These are phyloP conservation scores for Fusarium nodosum DNA, from an alignment of 2,329 filamentous ascomycete species.

Conservation along the genomic window DNA sequence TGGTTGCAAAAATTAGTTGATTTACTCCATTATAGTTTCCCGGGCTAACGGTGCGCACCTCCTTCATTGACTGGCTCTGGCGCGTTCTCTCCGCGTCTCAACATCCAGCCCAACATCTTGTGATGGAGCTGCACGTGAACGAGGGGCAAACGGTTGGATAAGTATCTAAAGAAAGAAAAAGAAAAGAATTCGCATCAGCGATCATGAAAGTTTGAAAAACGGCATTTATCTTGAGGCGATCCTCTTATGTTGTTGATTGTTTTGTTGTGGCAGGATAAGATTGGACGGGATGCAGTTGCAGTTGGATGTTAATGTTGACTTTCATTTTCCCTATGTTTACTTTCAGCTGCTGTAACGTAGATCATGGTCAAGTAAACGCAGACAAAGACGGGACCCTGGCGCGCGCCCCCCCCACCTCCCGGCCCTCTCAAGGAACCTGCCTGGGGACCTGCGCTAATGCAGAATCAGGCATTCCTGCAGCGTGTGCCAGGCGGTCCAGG, in stretches of 20 bases:
- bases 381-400: conserved; percentile 14
- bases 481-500: conserved; percentile 16
- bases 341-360: conserved; percentile 27
- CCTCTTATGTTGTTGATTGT: conserved; percentile 15
- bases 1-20: conserved; percentile 33
- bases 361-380: conserved; percentile 24
- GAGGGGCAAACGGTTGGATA: conserved; percentile 3
- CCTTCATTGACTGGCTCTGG: conserved; percentile 51
- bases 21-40: not conserved
- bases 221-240: conserved; percentile 32
- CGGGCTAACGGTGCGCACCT: conserved; percentile 44
- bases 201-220: conserved; percentile 23
- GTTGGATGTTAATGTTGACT: conserved; percentile 39
- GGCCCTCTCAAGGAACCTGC: not conserved
- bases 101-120: conserved; percentile 71
- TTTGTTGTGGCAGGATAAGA: conserved; percentile 31
- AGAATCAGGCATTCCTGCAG: conserved; percentile 51
- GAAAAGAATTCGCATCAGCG: conserved; percentile 24
- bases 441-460: conserved; percentile 18
- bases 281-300: conserved; percentile 17
- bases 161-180: not conserved
- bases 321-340: conserved; percentile 40
- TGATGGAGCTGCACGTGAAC: conserved; percentile 20
- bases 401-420: conserved; percentile 13
- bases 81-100: conserved; percentile 62